Evolutionary conservation across 179 eudicot species (phyloP).

Genomic region (Spergularia azorica): DNA sequence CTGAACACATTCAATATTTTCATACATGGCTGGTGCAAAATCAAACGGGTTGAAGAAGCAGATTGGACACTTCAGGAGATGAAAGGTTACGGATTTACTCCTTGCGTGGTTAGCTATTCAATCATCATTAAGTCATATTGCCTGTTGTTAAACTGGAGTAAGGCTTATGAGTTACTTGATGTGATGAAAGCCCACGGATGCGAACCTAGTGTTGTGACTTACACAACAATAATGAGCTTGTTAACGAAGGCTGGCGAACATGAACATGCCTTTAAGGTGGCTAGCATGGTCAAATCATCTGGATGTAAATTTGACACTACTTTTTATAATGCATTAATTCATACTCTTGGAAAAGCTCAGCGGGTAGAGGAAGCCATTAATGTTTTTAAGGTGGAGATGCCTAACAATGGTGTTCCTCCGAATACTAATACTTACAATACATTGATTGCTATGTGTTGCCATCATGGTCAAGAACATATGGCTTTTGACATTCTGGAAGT

Average conservation of each 20-base stretch:
- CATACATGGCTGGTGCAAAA: constrained; percentile 91
- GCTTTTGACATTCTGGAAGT: constrained; percentile 54
- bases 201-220: constrained; percentile 78
- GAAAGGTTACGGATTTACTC: constrained; percentile 75
- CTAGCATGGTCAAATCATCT: constrained; percentile 47
- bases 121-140: constrained; percentile 80
- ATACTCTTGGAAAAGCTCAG: constrained; percentile 69
- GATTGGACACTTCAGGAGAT: constrained; percentile 90
- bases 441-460: constrained; percentile 71
- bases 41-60: constrained; percentile 81
- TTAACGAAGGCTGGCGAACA: constrained; percentile 57
- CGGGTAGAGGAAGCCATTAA: constrained; percentile 49
- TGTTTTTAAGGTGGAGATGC: constrained; percentile 71
- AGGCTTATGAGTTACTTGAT: constrained; percentile 69
- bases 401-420: constrained; percentile 45
- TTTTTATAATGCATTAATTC: constrained; percentile 74
- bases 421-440: constrained; percentile 81
- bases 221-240: constrained; percentile 65
- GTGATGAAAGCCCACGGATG: constrained; percentile 70
- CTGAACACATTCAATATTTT: constrained; percentile 82
- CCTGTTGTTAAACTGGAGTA: constrained; percentile 46
- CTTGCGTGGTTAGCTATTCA: constrained; percentile 88
- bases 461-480: constrained; percentile 45
- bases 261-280: constrained; percentile 59
- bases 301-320: constrained; percentile 71